Base-by-base conservation (phyloP, 192 early-diverging fungal species). In the Backusella tuberculispora region DNA sequence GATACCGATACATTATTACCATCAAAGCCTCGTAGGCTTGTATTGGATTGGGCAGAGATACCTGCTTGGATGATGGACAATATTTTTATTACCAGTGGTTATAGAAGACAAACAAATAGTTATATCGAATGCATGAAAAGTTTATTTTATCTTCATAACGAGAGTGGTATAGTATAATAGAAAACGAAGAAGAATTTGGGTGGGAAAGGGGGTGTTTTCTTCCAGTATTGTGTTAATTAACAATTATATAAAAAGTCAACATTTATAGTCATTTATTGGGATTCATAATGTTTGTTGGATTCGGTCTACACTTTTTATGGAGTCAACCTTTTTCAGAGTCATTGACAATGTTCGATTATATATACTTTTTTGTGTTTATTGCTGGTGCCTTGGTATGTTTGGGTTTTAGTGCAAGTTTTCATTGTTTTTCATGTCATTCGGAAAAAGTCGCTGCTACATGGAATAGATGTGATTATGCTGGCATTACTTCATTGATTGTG, bases 401-500 rank as follows among this genome's bases (percentile, higher is more conserved):
- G 77, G 91, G 87, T 3, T 83, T 96, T 64, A 94, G 92, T 65
- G 88, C 92, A 3, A 78, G 83, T 24, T 97, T 93, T 81, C 96
- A 97, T 80, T 83, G 89, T 13, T 93, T 94, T 50, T 86, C 87
- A 7, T 97, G 94, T 78, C 96, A 97, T 81, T 97, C 96, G 53
- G 87, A 88, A 47, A 74, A 69, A 5, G 91, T 94, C 29, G 85
- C 87, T 66, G 82, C 81, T 66, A 78, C 79, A 5, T 96, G 93
- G 92, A 98, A 96, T 85, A 89, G 94, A 77, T 93, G 93, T 69
- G 97, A 97, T 80, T 98, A 97, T 87, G 86, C 93, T 21, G 96
- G 96, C 13, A 98, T 97, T 73, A 93, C 95, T 29, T 77, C 88
- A 19, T 84, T 97, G 48, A 96, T 95, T 65, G 87, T 92, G 74